phyloP scores from a whole-genome alignment of 2,329 filamentous ascomycete genomes.

The Colletotrichum gloeosporioides region DNA sequence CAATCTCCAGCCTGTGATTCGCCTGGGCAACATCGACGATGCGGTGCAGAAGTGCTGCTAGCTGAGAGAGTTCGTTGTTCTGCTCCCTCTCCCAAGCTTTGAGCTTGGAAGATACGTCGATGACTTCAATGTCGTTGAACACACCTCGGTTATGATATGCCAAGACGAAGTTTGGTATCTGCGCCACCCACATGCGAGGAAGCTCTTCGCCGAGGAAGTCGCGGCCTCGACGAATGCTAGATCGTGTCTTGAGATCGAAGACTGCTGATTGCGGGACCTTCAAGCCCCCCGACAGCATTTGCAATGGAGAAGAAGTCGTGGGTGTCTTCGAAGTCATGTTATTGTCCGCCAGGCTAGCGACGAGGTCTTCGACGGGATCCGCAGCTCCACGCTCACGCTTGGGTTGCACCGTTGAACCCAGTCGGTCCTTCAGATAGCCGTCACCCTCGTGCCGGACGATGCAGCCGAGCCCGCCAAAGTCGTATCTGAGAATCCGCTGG shows the following conservation, averaged over 20 bases:
- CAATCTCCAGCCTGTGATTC: too few relatives aligned
- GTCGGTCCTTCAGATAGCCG: constrained; percentile 46
- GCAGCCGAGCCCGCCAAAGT: constrained; percentile 56
- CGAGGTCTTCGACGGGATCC: neutral
- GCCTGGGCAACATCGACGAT: neutral
- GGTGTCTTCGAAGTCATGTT: too few relatives aligned
- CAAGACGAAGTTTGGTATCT: constrained; percentile 43
- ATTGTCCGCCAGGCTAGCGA: neutral
- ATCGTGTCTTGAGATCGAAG: constrained; percentile 52
- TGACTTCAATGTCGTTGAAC: constrained; percentile 41
- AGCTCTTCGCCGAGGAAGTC: constrained; percentile 40
- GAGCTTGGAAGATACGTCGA: constrained; percentile 26
- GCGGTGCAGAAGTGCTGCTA: constrained; percentile 31
- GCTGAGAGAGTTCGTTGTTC: constrained; percentile 30
- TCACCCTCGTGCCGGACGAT: constrained; percentile 64
- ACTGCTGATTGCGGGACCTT: constrained; percentile 34
- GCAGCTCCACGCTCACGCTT: neutral
- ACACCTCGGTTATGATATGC: constrained; percentile 29
- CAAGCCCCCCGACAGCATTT: constrained; percentile 25
- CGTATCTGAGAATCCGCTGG: constrained; percentile 65
- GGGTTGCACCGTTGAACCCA: neutral
- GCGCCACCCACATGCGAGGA: constrained; percentile 46
- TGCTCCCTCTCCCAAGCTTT: constrained; percentile 40
- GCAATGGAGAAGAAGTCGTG: neutral
- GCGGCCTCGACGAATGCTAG: constrained; percentile 24